Conservation (phyloP, 495 filamentous ascomycete species). For the Pyrenula aspistea region DNA sequence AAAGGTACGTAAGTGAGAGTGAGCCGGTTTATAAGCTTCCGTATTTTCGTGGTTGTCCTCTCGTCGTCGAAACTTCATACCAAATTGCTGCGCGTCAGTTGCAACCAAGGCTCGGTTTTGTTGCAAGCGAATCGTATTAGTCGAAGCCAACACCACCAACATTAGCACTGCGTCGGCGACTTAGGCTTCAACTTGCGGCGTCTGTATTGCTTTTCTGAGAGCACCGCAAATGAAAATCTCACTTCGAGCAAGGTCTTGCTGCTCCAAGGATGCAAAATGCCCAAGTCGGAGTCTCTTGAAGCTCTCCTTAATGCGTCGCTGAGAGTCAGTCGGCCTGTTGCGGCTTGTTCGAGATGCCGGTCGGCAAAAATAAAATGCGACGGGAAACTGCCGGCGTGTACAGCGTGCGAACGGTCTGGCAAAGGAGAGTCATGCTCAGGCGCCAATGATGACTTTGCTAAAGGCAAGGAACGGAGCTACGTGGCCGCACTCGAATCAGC, state of each 20-base stretch:
- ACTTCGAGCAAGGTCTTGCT: not conserved
- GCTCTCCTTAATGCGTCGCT: conserved; percentile 51
- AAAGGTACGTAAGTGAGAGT: not conserved
- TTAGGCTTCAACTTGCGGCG: not conserved
- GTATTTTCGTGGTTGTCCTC: not conserved
- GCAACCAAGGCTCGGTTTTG: not conserved
- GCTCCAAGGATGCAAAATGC: not conserved
- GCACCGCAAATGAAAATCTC: not conserved
- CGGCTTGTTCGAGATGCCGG: conserved; percentile 85
- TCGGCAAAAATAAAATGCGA: conserved; percentile 93
- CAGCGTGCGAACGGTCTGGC: conserved; percentile 78
- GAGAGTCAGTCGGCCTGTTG: conserved; percentile 81
- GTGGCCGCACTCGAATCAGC: conserved; percentile 82
- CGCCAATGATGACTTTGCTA: conserved; percentile 85
- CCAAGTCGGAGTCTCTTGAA: not conserved
- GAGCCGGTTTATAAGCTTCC: not conserved
- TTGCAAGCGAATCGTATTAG: not conserved
- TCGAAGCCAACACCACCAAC: not conserved
- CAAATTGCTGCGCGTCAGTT: not conserved
- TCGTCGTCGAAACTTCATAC: not conserved
- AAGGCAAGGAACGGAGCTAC: conserved; percentile 90
- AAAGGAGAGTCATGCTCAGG: conserved; percentile 77
- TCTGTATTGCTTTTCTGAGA: not conserved
- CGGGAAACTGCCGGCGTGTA: conserved; percentile 86
- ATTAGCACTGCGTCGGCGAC: not conserved